Base-by-base conservation (phyloP, 2,329 filamentous ascomycete genomes). In the Neofusicoccum kwambonambiense region DNA sequence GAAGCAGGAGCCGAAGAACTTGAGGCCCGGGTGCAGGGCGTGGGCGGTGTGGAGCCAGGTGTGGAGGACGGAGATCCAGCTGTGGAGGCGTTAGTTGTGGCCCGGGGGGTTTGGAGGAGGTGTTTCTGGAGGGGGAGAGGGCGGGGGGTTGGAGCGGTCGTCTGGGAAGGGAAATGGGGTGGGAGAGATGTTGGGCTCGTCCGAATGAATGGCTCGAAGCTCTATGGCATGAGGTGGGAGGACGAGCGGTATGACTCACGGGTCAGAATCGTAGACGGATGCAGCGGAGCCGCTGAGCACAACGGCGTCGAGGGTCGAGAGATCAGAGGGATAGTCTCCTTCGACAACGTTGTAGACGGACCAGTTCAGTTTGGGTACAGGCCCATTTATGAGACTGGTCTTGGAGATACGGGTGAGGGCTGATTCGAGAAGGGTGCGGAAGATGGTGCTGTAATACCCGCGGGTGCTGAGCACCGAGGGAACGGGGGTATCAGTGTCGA, bases 1-100 rank as follows among this genome's bases (percentile, higher is more conserved):
- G 37, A 81, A 79, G 54, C 79, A 82, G 31, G 76, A 78, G 0
- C 79, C 79, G 61, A 81, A 80, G 4, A 81, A 74, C 62, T 75
- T 78, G 50, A 81, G 66, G 0, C 63, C 65, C 0, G 81, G 79
- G 75, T 83, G 84, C 57, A 81, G 80, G 3, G 81, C 81, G 70
- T 81, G 80, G 58, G 85, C 81, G 51, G 85, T 80, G 12, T 80
- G 78, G 42, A 80, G 80, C n/a, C 83, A 83, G 34, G 85, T 80
- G 70, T 79, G 79, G 64, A 85, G 79, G n/a, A 84, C 76, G 3
- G 81, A 79, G 61, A 63, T 63, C 61, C 61, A 63, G 47, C 52
- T 56, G 52, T 1, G 9, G 27, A 31, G 27, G 22, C 22, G 22
- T 3, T 22, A 22, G 22, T 22, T 22, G 22, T 22, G 22, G 22